Evolutionary conservation across 1,284 basidiomycete genomes (phyloP).

Genomic region (Ceratobasidium sp.): DNA sequence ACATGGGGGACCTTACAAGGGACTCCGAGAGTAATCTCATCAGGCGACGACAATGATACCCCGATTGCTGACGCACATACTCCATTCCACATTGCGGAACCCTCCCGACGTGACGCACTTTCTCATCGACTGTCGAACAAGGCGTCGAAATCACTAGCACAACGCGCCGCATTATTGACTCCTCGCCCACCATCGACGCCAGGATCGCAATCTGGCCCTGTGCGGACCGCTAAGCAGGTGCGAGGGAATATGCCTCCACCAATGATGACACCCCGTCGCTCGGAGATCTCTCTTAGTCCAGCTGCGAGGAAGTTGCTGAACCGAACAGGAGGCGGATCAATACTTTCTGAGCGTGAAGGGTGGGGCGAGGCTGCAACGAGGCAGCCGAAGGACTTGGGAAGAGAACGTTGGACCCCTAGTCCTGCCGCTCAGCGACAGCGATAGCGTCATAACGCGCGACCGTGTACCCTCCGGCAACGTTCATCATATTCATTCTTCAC

Average conservation of each 20-base stretch:
- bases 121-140: conserved; percentile 44
- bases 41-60: conserved; percentile 24
- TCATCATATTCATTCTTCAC: neutral
- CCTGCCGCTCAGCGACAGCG: conserved; percentile 13
- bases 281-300: conserved; percentile 44
- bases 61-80: conserved; percentile 22
- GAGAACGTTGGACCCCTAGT: conserved; percentile 35
- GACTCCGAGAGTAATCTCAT: conserved; percentile 45
- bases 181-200: conserved; percentile 38
- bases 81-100: conserved; percentile 44
- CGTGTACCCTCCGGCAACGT: neutral
- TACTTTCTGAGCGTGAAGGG: conserved; percentile 22
- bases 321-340: conserved; percentile 44
- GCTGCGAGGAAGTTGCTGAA: conserved; percentile 45
- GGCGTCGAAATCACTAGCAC: conserved; percentile 42
- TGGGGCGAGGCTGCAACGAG: conserved; percentile 38
- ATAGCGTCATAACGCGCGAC: neutral
- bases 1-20: conserved; percentile 46
- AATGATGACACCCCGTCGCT: conserved; percentile 42
- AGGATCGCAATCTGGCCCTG: conserved; percentile 11
- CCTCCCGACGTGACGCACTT: conserved; percentile 43
- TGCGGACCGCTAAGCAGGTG: conserved; percentile 18
- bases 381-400: conserved; percentile 21
- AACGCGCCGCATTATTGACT: conserved; percentile 43
- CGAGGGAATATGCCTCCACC: conserved; percentile 42